Base-by-base conservation (phyloP, 1,139 yeast species). In the Pichia sorboxylosa region DNA sequence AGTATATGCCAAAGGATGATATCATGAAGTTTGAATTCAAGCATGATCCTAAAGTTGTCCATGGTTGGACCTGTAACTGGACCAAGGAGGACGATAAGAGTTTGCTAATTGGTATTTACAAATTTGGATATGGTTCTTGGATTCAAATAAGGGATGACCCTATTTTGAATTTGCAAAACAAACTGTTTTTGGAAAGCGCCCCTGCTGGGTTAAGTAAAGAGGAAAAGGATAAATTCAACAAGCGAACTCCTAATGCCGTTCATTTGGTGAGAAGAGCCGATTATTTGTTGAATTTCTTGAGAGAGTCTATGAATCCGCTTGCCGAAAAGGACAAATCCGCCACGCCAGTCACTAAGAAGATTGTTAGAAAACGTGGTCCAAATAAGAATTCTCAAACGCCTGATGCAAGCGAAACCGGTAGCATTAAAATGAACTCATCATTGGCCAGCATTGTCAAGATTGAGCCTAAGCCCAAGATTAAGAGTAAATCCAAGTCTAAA, bases 61-160 rank as follows among this genome's bases (percentile, higher is more conserved):
- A 73, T 49, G 87, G 84, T 26, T 92, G 99, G 99, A 69, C 73
- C 36, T 83, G 94, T 49, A 75, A 73, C 24, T 92, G 99, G 99
- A 63, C 66, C 4, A 64, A 67, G 11, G 69, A 64, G 26, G 95
- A 92, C 51, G 99, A 92, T 55, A 80, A 85, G 28, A 80, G 77
- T 74, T 63, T 92, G 34, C 57, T 92, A 41, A 73, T 81, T 27
- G 99, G 99, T 42, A 81, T 90, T 21, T 70, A 73, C 51, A 85
- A 84, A 55, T 84, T 87, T 56, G 99, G 99, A 0, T 90, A 84
- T 51, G 98, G 98, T 15, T 79, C 94, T 1, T 92, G 98, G 98
- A 57, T 70, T 6, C 87, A 82, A 52, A 87, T 92, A 29, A 65
- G 98, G 51, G 98, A 90, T 57, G 98, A 92, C 58, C 97, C 98